Evolutionary conservation across 2,329 filamentous ascomycete species (phyloP), one percentile per base, ranked within the genome.

Genomic region (Davidsoniella virescens): DNA sequence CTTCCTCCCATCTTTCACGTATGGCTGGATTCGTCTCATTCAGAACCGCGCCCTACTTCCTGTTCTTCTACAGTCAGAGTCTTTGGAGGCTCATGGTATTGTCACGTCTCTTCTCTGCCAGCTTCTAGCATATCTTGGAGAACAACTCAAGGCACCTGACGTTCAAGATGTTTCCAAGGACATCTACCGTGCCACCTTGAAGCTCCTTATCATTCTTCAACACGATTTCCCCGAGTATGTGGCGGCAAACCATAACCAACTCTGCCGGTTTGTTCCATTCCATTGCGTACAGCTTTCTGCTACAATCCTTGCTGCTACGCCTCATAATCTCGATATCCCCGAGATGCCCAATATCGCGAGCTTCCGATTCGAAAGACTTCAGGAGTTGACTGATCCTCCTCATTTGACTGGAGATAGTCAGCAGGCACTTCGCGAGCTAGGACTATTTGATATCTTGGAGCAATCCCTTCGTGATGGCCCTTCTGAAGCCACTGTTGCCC

Each of bases 161-260:
- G 73, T 87, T 14, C 72, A 80, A 3, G 70, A 77, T 33, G 73
- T 84, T 47, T 78, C 81, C 33, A 88, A 86, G 62, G 85, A 90
- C 50, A 77, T 94, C 54, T 95, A 94, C 63, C 81, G 86, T 54
- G 87, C 82, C 7, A 78, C 84, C 1, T 69, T 94, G 44, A 87
- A 93, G 60, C 76, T 95, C 53, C 68, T 96, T 50, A 69, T 94
- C 33, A 75, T 94, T 48, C 69, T 98, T 49, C 85, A 94, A 57
- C 92, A 96, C 61, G 92, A 98, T 63, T 96, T 87, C 64, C 84
- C 90, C 0, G 87, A 95, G 51, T 98, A 94, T 64, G 68, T 98
- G 40, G 83, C 85, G 5, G 85, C 88, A 58, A 87, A 94, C 62
- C 85, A 94, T 61, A 78, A 85, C 57, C 77, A 79, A 57, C 76